Evolutionary conservation across 169 alveolate genomes (phyloP).

Genomic region (Plasmodium chabaudi): DNA sequence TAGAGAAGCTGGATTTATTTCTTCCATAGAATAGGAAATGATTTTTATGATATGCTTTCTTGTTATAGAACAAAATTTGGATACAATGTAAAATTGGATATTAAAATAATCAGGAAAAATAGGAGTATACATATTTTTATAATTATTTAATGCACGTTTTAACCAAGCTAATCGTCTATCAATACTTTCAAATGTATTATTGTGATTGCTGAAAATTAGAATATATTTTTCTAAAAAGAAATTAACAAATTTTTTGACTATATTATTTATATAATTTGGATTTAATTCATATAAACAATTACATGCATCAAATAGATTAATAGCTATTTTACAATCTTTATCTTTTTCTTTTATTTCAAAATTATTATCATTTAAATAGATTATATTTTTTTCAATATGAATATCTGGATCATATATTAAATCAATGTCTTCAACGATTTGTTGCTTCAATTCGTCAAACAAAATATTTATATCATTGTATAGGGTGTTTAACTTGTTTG

Average conservation of each 20-base stretch:
- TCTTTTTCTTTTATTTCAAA: background rate
- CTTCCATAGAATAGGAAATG: conserved; percentile 60
- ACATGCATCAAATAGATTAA: conserved; percentile 72
- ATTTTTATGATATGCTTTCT: conserved; percentile 56
- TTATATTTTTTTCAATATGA: conserved; percentile 47
- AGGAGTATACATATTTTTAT: conserved; percentile 44
- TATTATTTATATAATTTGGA: background rate
- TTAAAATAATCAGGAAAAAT: conserved; percentile 59
- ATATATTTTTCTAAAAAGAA: conserved; percentile 67
- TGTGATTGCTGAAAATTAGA: conserved; percentile 50
- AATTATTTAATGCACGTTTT: conserved; percentile 54
- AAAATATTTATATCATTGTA: conserved; percentile 26
- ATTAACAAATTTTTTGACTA: conserved; percentile 46
- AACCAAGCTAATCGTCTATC: conserved; percentile 74
- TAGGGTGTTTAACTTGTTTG: background rate
- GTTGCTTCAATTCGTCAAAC: conserved; percentile 59
- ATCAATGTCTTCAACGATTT: conserved; percentile 62
- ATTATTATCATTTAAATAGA: conserved; percentile 9
- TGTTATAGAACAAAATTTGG: conserved; percentile 50
- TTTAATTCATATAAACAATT: conserved; percentile 51
- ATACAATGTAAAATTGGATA: conserved; percentile 37
- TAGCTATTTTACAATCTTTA: background rate
- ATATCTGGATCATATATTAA: conserved; percentile 61
- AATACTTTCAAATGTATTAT: conserved; percentile 52
- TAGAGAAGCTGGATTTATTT: conserved; percentile 28